Base-by-base conservation (phyloP, 345 rosid genomes). In the Excoecaria cochinchinensis region DNA sequence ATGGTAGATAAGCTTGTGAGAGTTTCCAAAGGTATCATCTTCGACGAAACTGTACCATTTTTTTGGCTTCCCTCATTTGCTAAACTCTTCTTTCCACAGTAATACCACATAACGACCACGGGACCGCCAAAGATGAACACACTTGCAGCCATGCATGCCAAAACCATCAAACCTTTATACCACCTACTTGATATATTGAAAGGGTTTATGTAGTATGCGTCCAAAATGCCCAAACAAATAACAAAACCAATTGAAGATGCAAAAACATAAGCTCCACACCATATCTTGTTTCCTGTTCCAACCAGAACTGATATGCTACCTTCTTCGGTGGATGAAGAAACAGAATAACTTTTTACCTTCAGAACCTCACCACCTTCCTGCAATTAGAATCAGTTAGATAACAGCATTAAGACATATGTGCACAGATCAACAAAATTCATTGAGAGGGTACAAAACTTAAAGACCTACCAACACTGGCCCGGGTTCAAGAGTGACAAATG, bases 121-220 rank as follows among this genome's bases (percentile, higher is more conserved):
- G 76, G 53, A 53, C 97, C 94, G 48, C 98, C 96, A 63, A 92
- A 92, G n/a, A 83, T 67, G 22, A 88, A 19, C 67, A 86, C 88
- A 71, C 97, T 80, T 53, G 79, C 88, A 40, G 83, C 85, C 97
- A 90, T 89, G 84, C 93, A 90, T 8, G 69, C 82, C 21, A 87
- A 12, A 46, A 89, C 85, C 39, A 92, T 82, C 67, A 94, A 84
- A 63, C 96, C 97, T 60, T 83, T 89, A 86, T 88, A 90, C 98
- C 97, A 94, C 97, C 97, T 92, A 55, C 24, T 19, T 55, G 17
- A 55, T 19, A 55, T 55, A n/a, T 19, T 8, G 59, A 17, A 55
- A 1, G 59, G 59, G 8, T 55, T 16, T 55, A 55, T 55, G 59
- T 55, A 55, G 22, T 16, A 55, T 1, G 85, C 70, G 55, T 89